Base-by-base conservation (phyloP, 225 moss, liverwort and hornwort species). In the Bryoerythrophyllum caledonicum region DNA sequence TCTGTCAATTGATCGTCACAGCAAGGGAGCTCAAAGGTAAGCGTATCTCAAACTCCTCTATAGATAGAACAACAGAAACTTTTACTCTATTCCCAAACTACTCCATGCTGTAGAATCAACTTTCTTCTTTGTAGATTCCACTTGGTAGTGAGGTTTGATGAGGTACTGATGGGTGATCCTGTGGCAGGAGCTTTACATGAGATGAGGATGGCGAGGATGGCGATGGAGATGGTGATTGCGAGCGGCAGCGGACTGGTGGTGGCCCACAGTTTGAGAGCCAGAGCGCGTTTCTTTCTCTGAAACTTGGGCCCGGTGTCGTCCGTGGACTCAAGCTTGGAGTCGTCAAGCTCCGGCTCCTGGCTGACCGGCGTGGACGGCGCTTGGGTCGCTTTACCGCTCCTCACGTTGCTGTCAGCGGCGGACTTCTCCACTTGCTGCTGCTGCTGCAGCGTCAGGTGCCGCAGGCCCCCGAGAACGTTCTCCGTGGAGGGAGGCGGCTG, bases 171-270 rank as follows among this genome's bases (percentile, higher is more conserved):
- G 38, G 38, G 7, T 38, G 10, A 38, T 8, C 9, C 7, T 38
- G 48, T 49, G 48, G 7, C 48, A 49, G 7, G 14, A 49, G 17
- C 48, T 19, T 32, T 72, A 80, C 72, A 76, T 68, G 80, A 76
- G 26, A 85, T 82, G 53, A 85, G 69, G 53, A 79, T 38, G 52
- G 82, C 73, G 10, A 85, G 76, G 52, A 76, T 58, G 46, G 60
- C 37, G 1, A 85, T 73, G 28, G 76, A 71, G 24, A 82, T 52
- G 0, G 70, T 82, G 10, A 63, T 38, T 52, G 73, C 5, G 59
- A 85, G 64, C 41, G 28, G 73, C 64, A 19, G 68, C 23, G 57
- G 63, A 24, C 46, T 82, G 13, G 79, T 8, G 37, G 68, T 68
- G 41, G 52, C 27, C 72, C 69, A 73, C 7, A 79, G 2, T 43